phyloP scores from a whole-genome alignment of 1,284 basidiomycete species.

The Pholiota adiposa region DNA sequence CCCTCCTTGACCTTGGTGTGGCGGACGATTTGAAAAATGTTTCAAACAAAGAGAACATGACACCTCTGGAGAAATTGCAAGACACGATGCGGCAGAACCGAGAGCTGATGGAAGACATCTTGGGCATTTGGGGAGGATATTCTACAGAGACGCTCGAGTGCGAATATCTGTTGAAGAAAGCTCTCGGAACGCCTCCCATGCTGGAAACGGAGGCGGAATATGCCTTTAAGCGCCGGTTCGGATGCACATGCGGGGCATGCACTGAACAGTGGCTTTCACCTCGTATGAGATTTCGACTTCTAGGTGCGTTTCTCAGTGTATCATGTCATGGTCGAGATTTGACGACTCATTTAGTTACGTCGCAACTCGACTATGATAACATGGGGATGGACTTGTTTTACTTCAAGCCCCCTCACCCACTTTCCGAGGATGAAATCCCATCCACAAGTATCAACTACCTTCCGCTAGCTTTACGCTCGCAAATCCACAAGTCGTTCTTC shows the following conservation, averaged over 20 bases:
- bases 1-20: conserved; percentile 7
- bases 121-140: conserved; percentile 27
- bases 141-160: conserved; percentile 16
- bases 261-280: conserved; percentile 25
- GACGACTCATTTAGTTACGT: neutral
- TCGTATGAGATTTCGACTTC: conserved; percentile 21
- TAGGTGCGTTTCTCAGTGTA: conserved; percentile 10
- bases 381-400: neutral
- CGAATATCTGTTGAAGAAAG: conserved; percentile 11
- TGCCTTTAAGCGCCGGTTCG: conserved; percentile 17
- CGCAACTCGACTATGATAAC: neutral
- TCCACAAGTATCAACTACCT: neutral
- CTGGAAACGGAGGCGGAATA: conserved; percentile 14
- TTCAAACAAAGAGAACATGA: conserved; percentile 23
- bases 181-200: conserved; percentile 16
- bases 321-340: neutral
- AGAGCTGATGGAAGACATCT: conserved; percentile 24
- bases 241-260: conserved; percentile 26
- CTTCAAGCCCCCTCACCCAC: neutral
- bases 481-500: conserved; percentile 3
- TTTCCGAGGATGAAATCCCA: neutral
- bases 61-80: conserved; percentile 26
- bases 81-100: conserved; percentile 22
- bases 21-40: conserved; percentile 23
- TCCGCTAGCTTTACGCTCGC: neutral